Evolutionary conservation across 2,329 filamentous ascomycete species (phyloP), one percentile per base, ranked within the genome.

Genomic region (Albophoma yamanashiensis): DNA sequence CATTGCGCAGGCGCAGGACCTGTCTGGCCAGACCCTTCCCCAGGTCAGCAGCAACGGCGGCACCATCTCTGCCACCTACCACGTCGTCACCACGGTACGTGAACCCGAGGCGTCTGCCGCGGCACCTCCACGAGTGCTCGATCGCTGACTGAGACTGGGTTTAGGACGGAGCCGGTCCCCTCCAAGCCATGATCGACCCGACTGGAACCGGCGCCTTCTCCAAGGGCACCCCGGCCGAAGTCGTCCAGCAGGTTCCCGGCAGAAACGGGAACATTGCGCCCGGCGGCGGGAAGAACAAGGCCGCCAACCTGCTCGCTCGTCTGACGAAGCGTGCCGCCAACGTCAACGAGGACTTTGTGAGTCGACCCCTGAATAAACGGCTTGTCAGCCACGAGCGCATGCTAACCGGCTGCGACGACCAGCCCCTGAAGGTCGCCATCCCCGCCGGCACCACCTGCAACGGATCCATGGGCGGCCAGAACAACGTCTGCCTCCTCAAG

Each of bases 401-500:
- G 31, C 58, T 58, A 39, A 60, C 40, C 43, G 15, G 17, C 14
- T 8, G n/a, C 11, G 22, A 9, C 39, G 5, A 31, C 27, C 27
- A 67, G 66, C 70, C 70, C 55, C 67, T 76, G 50, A 65, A 68
- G n/a, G 71, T 74, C 22, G 58, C 66, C 11, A 67, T 76, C 11
- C 75, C 75, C 6, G 72, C 69, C 43, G 74, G 73, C 22, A 75
- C 70, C 34, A 71, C 63, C n/a, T 78, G 76, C 67, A 68, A 64
- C 0, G 76, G 76, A 15, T 69, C 69, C 9, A 61, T 75, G 25
- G 69, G 63, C 20, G 69, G 70, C 45, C 58, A 69, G 62, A 39
- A 56, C 4, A 73, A 74, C 60, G 73, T 77, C 59, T 78, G 76
- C 67, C 66, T 77, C 34, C 69, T 76, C 64, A 77, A 77, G 71